Evolutionary conservation across 768 basidiomycete species (phyloP), one percentile per base, ranked within the genome.

Genomic region (Erythrobasidium yunnanense): DNA sequence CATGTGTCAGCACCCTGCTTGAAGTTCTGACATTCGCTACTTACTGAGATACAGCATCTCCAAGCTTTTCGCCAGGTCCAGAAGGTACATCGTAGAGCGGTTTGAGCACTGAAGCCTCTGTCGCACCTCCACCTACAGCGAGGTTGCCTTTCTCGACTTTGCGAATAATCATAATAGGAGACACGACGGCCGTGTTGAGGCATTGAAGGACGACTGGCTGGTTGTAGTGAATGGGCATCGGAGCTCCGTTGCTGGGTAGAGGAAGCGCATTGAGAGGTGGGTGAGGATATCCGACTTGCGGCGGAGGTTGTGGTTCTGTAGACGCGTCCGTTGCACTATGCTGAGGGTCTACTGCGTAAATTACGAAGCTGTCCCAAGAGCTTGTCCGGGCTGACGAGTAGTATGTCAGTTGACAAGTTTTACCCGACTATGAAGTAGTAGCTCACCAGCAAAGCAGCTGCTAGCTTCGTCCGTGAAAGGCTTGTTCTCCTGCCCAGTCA

Each of bases 201-300:
- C 91, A 96, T 74, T 97, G 93, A 34, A 97, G 77, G 30, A 96
- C 89, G 51, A 97, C 87, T 0, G 90, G 91, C 76, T 92, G 88
- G 74, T 97, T 97, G 81, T 96, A 97, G 77, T 91, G 90, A 66
- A 97, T 85, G 18, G 90, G 86, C 2, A 85, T 84, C 3, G 22
- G n/a, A 33, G 17, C 13, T 0, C 87, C 86, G 70, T 87, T 87
- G 75, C 85, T 85, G 45, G 85, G 85, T 29, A 77, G 55, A 4
- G 87, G 80, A 54, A 93, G 89, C 4, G 88, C 90, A 70, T 91
- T 90, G 13, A 89, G 87, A 25, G 92, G 90, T 32, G 88, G 88
- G 0, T 87, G 86, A 4, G 93, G 93, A 75, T 90, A 96, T 70
- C 90, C 90, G 86, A 83, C 60, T 89, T 87, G 0, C 85, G 87